Conservation (phyloP, 2,329 filamentous ascomycete genomes). For the Aspergillus carbonarius region DNA sequence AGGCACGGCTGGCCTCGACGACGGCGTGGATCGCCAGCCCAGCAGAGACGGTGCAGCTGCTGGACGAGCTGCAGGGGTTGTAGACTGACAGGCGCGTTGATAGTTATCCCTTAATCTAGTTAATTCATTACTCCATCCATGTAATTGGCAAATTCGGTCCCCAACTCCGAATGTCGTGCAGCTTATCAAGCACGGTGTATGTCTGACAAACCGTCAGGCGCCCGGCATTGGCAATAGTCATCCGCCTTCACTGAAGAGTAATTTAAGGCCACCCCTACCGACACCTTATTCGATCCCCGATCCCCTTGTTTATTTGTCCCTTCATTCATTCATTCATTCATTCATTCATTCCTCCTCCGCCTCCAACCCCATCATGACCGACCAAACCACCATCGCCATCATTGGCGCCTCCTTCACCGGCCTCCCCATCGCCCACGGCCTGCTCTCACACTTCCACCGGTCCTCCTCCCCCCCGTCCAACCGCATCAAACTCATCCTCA, state of each 20-base stretch:
- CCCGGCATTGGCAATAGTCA: not conserved
- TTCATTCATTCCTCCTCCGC: too few relatives aligned
- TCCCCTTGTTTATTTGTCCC: too few relatives aligned
- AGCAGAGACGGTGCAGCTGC: constrained; percentile 79
- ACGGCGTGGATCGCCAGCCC: constrained; percentile 97
- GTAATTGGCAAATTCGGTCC: too few relatives aligned
- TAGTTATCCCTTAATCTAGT: too few relatives aligned
- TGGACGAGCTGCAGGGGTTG: constrained; percentile 72
- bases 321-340: too few relatives aligned
- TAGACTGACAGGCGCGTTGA: not conserved
- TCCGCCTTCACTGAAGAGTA: too few relatives aligned
- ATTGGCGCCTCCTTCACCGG: constrained; percentile 39
- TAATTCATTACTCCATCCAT: too few relatives aligned
- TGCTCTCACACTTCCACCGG: constrained; percentile 32
- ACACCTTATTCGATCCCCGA: not conserved
- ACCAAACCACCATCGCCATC: constrained; percentile 2
- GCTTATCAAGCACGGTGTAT: not conserved
- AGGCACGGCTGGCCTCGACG: constrained; percentile 81
- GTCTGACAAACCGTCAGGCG: not conserved
- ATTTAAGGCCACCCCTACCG: too few relatives aligned
- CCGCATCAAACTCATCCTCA: constrained; percentile 50
- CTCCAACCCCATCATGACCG: not conserved
- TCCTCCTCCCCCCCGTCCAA: not conserved
- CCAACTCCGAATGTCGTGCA: too few relatives aligned
- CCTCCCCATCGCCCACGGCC: constrained; percentile 34